Evolutionary conservation across 306 rosid species (phyloP).

Genomic region (Rosa chinensis): DNA sequence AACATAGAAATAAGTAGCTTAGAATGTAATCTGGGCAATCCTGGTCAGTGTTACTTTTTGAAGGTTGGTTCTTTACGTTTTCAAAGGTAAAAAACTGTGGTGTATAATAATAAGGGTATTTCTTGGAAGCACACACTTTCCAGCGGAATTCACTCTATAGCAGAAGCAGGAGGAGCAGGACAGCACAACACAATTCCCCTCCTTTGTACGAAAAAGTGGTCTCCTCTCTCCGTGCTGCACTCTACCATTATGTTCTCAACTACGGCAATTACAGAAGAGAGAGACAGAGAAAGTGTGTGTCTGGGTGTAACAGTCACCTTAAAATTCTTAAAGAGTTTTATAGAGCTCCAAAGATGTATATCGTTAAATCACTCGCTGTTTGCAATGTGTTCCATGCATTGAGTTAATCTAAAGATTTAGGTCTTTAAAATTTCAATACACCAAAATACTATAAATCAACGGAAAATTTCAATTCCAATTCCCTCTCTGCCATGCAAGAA

Average conservation of each 20-base stretch:
- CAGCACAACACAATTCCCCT: constrained; percentile 40
- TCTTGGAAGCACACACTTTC: constrained; percentile 34
- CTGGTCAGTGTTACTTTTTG: not conserved
- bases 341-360: too few species aligned
- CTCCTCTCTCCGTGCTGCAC: constrained; percentile 6
- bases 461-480: not conserved
- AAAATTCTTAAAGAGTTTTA: not conserved
- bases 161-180: constrained; percentile 17
- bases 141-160: constrained; percentile 32
- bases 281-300: not conserved
- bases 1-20: not conserved
- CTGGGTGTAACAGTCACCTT: not conserved
- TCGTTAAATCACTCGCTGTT: not conserved
- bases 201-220: constrained; percentile 49
- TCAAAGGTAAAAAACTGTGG: not conserved
- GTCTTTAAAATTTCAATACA: not conserved
- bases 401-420: not conserved
- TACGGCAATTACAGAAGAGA: not conserved
- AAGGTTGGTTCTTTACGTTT: constrained; percentile 16
- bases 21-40: not conserved
- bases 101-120: not conserved
- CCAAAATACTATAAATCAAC: not conserved
- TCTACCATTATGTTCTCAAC: constrained; percentile 11
- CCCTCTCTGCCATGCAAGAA: constrained; percentile 7
- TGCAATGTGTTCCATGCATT: not conserved